Base-by-base conservation (phyloP, 345 rosid genomes). In the Gossypium ekmanianum region DNA sequence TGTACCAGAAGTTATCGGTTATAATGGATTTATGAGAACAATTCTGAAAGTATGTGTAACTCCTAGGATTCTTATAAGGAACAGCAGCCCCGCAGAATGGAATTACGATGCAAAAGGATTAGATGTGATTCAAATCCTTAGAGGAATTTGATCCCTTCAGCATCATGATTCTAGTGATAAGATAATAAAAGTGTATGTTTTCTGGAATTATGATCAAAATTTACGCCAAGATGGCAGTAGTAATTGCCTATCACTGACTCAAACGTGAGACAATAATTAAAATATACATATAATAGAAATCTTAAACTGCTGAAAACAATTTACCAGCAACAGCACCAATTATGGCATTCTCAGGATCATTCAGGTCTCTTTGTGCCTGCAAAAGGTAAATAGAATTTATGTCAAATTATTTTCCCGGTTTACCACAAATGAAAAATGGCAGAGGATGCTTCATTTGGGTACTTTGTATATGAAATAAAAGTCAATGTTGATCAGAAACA, bases 321-420 rank as follows among this genome's bases (percentile, higher is more conserved):
- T 84, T 84, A 90, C 94, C 94, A 14, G 97, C 93, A 83, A 94
- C 90, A 63, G 98, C 98, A 76, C 97, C 98, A 58, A 92, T 66
- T 18, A 86, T 74, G 61, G 98, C 95, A 68, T 88, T 92, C 77
- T 94, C 98, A 22, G 95, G 83, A 78, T 87, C 93, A 77, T 84
- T 92, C 71, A 91, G 81, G 75, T 90, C 97, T 88, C 97, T 86
- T 59, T 39, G 78, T 41, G 97, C 97, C 98, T 94, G 87, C 75
- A 69, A 22, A 45, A 59, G 55, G 22, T n/a, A 62, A 20, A 9
- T 26, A 44, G 17, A 14, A 55, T 18, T 62, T 44, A 61, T 56
- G 69, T 69, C 66, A 45, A 27, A 48, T 18, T 44, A 70, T 41
- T 11, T 57, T 39, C 3, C 1, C 10, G 1, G 52, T 56, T 61